Base-by-base conservation (phyloP, 2,329 filamentous ascomycete genomes). In the Penicillium psychrosexuale region DNA sequence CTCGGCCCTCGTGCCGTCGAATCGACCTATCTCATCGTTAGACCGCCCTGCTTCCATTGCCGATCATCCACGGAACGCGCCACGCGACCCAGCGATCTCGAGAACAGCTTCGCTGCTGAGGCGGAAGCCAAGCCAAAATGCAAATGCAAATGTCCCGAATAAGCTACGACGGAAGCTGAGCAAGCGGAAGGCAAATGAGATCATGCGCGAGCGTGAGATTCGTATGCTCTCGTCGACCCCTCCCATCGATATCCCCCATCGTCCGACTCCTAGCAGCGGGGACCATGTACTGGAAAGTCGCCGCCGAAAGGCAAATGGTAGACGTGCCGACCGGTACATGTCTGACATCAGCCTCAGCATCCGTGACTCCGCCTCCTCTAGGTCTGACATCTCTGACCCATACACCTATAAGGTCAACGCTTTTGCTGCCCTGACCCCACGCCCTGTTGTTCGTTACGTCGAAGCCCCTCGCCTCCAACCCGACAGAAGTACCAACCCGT, bases 191-290 rank as follows among this genome's bases (percentile, higher is more conserved):
- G 86, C 87, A 63, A 82, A 88, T 59, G 89, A 95, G 59, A 84
- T 85, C 68, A 81, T 88, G 55, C 83, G 93, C 54, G 92, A 96
- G 73, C 90, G 90, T 59, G 91, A 96, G 74, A 91, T 97, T 68
- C 89, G 87, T 69, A 86, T 90, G 51, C 90, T 97, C 88, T 89
- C 84, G 67, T 83, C 84, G 38, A 82, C 82, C 57, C 19, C 19
- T 19, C 80, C 82, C 2, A 82, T 87, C 62, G 85, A 89, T 6
- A 76, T 85, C 57, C 74, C 78, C 17, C 81, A 79, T 50, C 83
- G 89, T 48, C 80, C 86, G 6, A 81, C 81, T 11, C 80, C 82
- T 45, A 82, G 86, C 57, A 77, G 80, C 31, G 83, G 81, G 70
- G 82, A 82, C 33, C 53, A 61, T 57, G 55, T 43, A 37, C 43